phyloP scores from a whole-genome alignment of 1,284 basidiomycete genomes.

The Ustilago tritici region DNA sequence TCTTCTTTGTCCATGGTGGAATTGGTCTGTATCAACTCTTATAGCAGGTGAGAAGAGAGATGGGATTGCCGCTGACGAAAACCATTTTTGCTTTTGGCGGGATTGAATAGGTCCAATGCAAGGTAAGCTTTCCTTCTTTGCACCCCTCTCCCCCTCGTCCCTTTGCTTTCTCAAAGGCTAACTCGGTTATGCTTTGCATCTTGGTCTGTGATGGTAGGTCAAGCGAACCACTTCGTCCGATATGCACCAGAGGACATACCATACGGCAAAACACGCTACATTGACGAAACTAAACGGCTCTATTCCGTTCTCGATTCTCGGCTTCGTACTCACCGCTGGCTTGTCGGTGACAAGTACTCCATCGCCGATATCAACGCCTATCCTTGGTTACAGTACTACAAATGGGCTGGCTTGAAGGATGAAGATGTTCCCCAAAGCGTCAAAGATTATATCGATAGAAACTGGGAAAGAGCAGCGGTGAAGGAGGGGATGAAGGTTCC shows the following conservation, averaged over 20 bases:
- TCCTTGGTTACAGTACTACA: slow-evolving; percentile 54
- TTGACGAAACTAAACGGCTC: slow-evolving; percentile 50
- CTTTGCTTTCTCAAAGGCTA: background rate
- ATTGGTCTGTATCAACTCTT: background rate
- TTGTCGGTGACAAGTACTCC: slow-evolving; percentile 58
- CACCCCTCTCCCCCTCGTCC: background rate
- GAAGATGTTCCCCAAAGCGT: slow-evolving; percentile 39
- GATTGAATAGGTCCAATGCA: slow-evolving; percentile 48
- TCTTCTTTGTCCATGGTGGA: slow-evolving; percentile 54
- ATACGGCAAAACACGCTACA: slow-evolving; percentile 53
- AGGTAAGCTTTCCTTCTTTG: slow-evolving; percentile 10
- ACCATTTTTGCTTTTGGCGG: background rate
- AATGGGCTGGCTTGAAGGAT: slow-evolving; percentile 40
- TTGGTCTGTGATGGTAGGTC: slow-evolving; percentile 1
- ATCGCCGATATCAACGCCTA: slow-evolving; percentile 61
- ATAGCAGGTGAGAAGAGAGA: background rate
- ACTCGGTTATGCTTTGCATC: too few relatives aligned
- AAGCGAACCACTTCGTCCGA: slow-evolving; percentile 53
- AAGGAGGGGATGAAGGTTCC: slow-evolving; percentile 44
- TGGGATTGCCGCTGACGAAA: background rate
- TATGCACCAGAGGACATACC: slow-evolving; percentile 57
- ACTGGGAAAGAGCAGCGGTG: slow-evolving; percentile 30
- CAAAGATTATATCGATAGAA: slow-evolving; percentile 36
- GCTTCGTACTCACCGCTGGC: slow-evolving; percentile 53
- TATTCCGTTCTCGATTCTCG: slow-evolving; percentile 53